Conservation (phyloP, 2,329 filamentous ascomycete genomes). For the Fusarium sp. region DNA sequence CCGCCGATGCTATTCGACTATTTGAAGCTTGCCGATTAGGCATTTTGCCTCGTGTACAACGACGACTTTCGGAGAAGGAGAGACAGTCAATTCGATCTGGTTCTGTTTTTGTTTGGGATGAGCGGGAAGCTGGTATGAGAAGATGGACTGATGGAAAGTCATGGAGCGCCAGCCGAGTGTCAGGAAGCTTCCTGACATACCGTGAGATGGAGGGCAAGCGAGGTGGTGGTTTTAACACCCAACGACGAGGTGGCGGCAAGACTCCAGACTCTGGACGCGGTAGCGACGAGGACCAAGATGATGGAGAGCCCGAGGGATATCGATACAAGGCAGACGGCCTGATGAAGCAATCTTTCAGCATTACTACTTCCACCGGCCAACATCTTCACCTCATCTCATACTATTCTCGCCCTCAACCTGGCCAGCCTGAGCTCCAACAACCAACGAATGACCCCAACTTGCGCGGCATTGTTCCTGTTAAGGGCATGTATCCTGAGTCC, state of each 20-base stretch:
- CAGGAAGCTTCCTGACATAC: conserved; percentile 96
- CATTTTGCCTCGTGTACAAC: conserved; percentile 89
- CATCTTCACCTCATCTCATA: conserved; percentile 98
- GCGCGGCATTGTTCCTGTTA: conserved; percentile 84
- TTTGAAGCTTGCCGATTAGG: conserved; percentile 96
- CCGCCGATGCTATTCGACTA: conserved; percentile 96
- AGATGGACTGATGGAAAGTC: conserved; percentile 99
- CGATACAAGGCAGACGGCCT: conserved; percentile 95
- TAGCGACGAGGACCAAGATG: conserved; percentile 87
- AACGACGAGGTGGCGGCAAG: conserved; percentile 73
- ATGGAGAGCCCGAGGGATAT: conserved; percentile 89
- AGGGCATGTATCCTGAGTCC: conserved; percentile 97
- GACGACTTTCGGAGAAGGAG: conserved; percentile 95
- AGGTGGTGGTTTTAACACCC: conserved; percentile 77
- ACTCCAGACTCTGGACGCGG: conserved; percentile 85
- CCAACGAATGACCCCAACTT: conserved; percentile 85
- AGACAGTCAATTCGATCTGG: conserved; percentile 95
- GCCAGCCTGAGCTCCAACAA: conserved; percentile 78
- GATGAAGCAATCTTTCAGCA: conserved; percentile 99
- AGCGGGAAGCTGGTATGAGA: conserved; percentile 97
- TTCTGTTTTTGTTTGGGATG: conserved; percentile 99
- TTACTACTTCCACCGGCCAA: conserved; percentile 88
- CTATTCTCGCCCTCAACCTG: conserved; percentile 84
- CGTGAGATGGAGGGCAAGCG: conserved; percentile 99
- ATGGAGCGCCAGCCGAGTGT: conserved; percentile 97